Evolutionary conservation across 2,329 filamentous ascomycete genomes (phyloP).

Genomic region (Venturiaceae sp.): DNA sequence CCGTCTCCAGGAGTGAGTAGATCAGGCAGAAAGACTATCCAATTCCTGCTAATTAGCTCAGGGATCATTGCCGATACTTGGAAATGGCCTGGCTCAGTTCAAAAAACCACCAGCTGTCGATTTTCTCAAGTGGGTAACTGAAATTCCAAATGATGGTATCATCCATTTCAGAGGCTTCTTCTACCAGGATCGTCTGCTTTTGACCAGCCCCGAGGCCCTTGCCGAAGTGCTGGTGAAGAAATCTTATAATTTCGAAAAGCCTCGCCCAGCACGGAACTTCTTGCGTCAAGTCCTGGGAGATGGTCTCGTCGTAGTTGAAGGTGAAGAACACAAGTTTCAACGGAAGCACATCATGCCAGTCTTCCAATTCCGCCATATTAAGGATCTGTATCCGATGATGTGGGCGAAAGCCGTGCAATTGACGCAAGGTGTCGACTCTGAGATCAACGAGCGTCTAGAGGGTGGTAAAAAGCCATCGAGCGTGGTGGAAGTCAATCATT

Average conservation of each 20-base stretch:
- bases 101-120: slow-evolving; percentile 21
- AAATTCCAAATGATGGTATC: slow-evolving; percentile 29
- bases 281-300: slow-evolving; percentile 39
- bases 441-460: slow-evolving; percentile 35
- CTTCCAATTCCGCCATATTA: slow-evolving; percentile 78
- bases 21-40: neutral
- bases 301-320: slow-evolving; percentile 41
- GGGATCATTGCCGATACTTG: slow-evolving; percentile 18
- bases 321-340: slow-evolving; percentile 39
- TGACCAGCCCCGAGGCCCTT: slow-evolving; percentile 30
- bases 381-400: slow-evolving; percentile 74
- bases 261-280: slow-evolving; percentile 31
- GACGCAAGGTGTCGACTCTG: slow-evolving; percentile 49
- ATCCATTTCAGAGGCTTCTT: slow-evolving; percentile 29
- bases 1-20: slow-evolving; percentile 18
- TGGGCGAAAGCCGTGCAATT: slow-evolving; percentile 68
- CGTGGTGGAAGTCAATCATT: slow-evolving; percentile 31
- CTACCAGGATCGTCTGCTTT: slow-evolving; percentile 25
- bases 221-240: slow-evolving; percentile 43
- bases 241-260: slow-evolving; percentile 46
- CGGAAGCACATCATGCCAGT: slow-evolving; percentile 72
- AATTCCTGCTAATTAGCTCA: neutral
- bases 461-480: slow-evolving; percentile 17
- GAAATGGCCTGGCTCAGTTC: slow-evolving; percentile 26
- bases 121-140: slow-evolving; percentile 25